Conservation (phyloP, 2,329 filamentous ascomycete species). For the Aspergillus sp. region DNA sequence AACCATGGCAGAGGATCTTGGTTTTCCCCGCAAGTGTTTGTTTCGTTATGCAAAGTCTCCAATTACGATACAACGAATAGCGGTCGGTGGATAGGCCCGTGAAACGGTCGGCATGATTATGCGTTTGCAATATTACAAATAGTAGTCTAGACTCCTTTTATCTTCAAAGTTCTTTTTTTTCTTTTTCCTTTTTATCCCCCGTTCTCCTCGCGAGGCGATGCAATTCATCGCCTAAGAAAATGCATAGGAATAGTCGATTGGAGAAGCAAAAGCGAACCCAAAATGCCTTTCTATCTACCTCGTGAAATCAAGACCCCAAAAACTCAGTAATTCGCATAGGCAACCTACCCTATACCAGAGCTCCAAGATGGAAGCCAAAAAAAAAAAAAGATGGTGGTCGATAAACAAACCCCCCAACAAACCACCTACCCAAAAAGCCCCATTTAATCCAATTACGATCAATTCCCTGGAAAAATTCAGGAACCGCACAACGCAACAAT, state of each 20-base stretch:
- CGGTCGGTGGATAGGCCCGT: conserved; percentile 32
- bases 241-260: background rate
- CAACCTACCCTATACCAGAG: no score
- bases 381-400: background rate
- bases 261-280: background rate
- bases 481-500: background rate
- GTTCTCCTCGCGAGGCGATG: background rate
- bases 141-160: conserved; percentile 25
- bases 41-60: conserved; percentile 28
- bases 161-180: conserved; percentile 19
- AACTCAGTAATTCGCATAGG: no score
- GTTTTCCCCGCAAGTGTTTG: conserved; percentile 12
- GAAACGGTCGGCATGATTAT: conserved; percentile 35
- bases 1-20: conserved; percentile 5
- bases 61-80: conserved; percentile 40
- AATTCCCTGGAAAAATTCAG: background rate
- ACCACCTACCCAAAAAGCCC: background rate
- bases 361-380: background rate
- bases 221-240: background rate
- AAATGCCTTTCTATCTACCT: background rate
- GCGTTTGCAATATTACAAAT: conserved; percentile 33
- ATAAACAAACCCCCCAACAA: no score
- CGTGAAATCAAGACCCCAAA: no score
- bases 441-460: background rate
- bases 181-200: background rate